A percentile compares a stretch with the other conserved stretches of the same genome.
Conservation (phyloP, 495 filamentous ascomycete genomes). For the Hypoxylon perforatum region DNA sequence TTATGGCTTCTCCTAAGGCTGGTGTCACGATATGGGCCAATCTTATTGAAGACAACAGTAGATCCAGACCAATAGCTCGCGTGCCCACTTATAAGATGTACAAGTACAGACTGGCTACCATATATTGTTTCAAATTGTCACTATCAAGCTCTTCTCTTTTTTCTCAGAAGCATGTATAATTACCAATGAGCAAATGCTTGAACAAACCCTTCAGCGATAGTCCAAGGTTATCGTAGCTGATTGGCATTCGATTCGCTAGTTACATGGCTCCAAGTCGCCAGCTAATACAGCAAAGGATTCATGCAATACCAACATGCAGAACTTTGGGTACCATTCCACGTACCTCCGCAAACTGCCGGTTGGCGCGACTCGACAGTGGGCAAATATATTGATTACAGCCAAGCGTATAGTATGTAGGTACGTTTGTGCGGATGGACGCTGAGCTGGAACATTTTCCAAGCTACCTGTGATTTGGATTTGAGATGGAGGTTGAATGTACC, state of each 20-base stretch:
- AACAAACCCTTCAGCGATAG: constrained; percentile 9
- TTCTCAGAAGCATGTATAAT: constrained; percentile 12
- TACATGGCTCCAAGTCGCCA: constrained; percentile 25
- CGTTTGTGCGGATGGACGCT: constrained; percentile 5
- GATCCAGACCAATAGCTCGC: not conserved
- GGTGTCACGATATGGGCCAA: not conserved
- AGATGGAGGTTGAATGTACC: not conserved
- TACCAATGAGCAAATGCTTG: constrained; percentile 6
- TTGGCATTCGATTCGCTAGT: constrained; percentile 27
- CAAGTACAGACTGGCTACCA: constrained; percentile 1
- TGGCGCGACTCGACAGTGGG: constrained; percentile 29
- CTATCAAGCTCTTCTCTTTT: not conserved
- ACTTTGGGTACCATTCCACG: constrained; percentile 32
- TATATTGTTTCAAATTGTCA: constrained; percentile 7
- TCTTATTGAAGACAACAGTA: constrained; percentile 3
- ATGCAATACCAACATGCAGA: constrained; percentile 30
- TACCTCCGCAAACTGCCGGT: constrained; percentile 31
- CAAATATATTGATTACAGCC: constrained; percentile 34
- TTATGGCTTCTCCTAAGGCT: not conserved
- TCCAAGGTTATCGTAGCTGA: constrained; percentile 6
- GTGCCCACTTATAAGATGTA: constrained; percentile 16
- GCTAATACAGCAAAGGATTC: constrained; percentile 29
- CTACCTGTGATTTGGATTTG: constrained; percentile 8
- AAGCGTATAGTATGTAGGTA: constrained; percentile 13
- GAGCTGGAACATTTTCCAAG: constrained; percentile 9